phyloP scores from a whole-genome alignment of 352 stramenopile species.

The Pythium periplocum region DNA sequence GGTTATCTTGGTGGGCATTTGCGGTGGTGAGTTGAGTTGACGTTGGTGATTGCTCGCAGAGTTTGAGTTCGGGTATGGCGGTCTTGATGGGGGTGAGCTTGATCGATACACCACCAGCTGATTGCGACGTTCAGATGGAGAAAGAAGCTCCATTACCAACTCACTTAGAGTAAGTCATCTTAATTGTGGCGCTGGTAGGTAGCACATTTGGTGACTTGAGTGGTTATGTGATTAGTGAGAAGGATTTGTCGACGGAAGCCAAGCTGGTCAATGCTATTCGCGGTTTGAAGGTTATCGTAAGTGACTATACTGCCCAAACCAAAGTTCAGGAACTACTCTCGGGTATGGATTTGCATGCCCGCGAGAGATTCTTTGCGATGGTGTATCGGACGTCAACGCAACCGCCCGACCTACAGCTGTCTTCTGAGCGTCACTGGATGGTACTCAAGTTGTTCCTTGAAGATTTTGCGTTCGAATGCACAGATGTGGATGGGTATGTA shows the following conservation, averaged over 20 bases:
- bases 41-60: constrained; percentile 2
- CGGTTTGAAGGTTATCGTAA: too few species aligned
- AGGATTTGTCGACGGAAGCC: too few species aligned
- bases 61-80: not conserved
- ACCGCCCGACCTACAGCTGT: not conserved
- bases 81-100: not conserved
- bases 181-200: too few species aligned
- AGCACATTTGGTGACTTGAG: too few species aligned
- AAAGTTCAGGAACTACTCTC: too few species aligned
- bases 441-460: constrained; percentile 32
- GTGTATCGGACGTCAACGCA: not conserved
- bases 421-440: constrained; percentile 4
- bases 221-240: too few species aligned
- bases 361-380: constrained; percentile 17
- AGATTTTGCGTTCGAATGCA: constrained; percentile 29
- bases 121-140: too few species aligned
- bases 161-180: too few species aligned
- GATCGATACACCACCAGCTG: not conserved
- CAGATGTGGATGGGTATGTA: constrained; percentile 30
- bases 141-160: too few species aligned
- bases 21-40: not conserved
- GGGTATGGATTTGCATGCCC: constrained; percentile 18
- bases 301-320: too few species aligned
- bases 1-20: not conserved
- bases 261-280: too few species aligned